phyloP scores from a whole-genome alignment of 2,329 filamentous ascomycete species.

The Domatiomyces globalis region DNA sequence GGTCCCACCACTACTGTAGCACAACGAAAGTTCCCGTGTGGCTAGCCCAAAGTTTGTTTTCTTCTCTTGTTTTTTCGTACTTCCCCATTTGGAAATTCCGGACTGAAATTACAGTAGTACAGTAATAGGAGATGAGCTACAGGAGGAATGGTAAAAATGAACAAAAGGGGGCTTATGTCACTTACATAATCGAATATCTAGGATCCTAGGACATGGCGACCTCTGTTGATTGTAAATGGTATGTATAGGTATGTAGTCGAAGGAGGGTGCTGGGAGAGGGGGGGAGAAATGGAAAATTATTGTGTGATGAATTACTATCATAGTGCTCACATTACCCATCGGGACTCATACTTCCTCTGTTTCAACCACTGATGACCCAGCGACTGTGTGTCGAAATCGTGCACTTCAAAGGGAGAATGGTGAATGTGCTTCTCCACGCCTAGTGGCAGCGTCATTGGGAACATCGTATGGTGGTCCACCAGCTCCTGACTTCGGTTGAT shows the following conservation, averaged over 20 bases:
- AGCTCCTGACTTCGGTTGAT: constrained; percentile 35
- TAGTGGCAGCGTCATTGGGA: constrained; percentile 25
- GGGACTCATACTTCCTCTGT: constrained; percentile 47
- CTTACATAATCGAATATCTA: constrained; percentile 54
- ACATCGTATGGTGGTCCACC: constrained; percentile 42
- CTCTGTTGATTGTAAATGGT: constrained; percentile 19
- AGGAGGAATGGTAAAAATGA: neutral
- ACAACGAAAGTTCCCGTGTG: neutral
- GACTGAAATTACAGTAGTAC: too few relatives aligned
- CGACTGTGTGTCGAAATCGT: constrained; percentile 57
- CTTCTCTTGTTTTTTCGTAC: constrained; percentile 31
- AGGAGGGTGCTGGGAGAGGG: too few relatives aligned
- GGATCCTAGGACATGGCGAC: constrained; percentile 53
- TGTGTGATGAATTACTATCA: neutral
- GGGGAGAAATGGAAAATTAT: too few relatives aligned
- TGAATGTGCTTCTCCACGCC: constrained; percentile 41
- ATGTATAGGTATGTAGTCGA: neutral
- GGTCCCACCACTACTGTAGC: constrained; percentile 11
- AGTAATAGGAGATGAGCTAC: too few relatives aligned
- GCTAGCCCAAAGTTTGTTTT: neutral
- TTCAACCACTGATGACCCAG: constrained; percentile 57
- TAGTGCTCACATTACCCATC: constrained; percentile 48
- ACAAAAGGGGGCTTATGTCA: neutral
- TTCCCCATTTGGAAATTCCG: too few relatives aligned
- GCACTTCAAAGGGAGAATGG: constrained; percentile 55